Base-by-base conservation (phyloP, 495 filamentous ascomycete species). In the Podospora appendiculata region DNA sequence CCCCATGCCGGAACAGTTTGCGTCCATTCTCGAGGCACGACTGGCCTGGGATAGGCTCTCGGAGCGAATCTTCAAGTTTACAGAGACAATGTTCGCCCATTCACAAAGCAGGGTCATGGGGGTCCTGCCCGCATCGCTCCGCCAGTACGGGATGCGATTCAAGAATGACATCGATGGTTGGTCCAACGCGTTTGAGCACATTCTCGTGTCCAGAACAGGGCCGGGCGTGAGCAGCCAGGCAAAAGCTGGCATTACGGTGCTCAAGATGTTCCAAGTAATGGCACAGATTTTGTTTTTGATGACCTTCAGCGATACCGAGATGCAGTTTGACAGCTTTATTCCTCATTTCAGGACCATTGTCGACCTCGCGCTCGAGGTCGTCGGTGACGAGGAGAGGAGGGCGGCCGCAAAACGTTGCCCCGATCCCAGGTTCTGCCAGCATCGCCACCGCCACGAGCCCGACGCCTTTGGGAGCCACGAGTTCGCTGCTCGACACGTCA, bases 211-310 rank as follows among this genome's bases (percentile, higher is more conserved):
- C 18, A 70, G 77, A 38, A 74, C 71, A 12, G 63, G 58, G 0
- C 74, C 75, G 7, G 69, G 71, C 3, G 70, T 76, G 32, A 75
- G 63, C 44, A 76, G 70, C 50, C 77, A 77, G 45, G 77, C 78
- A 51, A 77, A 78, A 47, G 75, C 74, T 0, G 76, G 70, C 45
- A 78, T 79, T 50, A 68, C 76, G 10, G 74, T 76, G 18, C 64
- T 80, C 3, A 79, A 79, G 54, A 79, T 79, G 74, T 73, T 70
- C 40, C 75, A 79, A 41, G 63, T 77, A 45, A 80, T 78, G 74
- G 68, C 65, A 43, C 56, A 68, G 18, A 67, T 80, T 44, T 62
- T 80, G 45, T 78, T 79, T 50, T 64, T 73, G n/a, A 79, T 78
- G 75, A 74, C 68, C 6, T 80, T 76, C 56, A 70, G 65, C 53